These are phyloP conservation scores for Wickerhamiella infanticola DNA, from an alignment of 1,139 yeast genomes.

Conservation along the genomic window DNA sequence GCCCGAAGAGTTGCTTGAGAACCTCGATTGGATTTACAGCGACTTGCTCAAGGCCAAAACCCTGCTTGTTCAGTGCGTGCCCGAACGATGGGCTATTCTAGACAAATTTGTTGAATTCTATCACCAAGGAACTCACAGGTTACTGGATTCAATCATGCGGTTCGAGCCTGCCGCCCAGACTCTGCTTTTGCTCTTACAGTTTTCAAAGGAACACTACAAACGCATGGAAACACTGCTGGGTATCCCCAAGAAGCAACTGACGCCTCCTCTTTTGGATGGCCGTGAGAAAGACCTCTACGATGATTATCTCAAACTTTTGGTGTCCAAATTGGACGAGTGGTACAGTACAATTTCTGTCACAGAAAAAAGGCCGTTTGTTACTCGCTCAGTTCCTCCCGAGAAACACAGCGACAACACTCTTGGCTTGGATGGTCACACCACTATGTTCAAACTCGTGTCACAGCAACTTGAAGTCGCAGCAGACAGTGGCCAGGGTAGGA, in stretches of 20 bases:
- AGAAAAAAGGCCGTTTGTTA: constrained; percentile 46
- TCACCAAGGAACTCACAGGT: constrained; percentile 47
- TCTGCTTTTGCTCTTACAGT: constrained; percentile 40
- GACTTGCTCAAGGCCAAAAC: constrained; percentile 55
- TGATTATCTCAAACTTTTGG: constrained; percentile 58
- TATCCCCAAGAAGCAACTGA: constrained; percentile 24
- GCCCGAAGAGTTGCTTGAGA: constrained; percentile 46
- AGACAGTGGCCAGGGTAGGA: constrained; percentile 69
- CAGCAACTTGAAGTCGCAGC: constrained; percentile 92
- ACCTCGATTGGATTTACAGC: constrained; percentile 71
- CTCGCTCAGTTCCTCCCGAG: constrained; percentile 60
- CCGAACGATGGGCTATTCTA: constrained; percentile 66
- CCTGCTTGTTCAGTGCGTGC: constrained; percentile 41
- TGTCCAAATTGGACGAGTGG: constrained; percentile 72
- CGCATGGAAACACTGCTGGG: constrained; percentile 33
- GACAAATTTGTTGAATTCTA: constrained; percentile 49
- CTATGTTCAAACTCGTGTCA: constrained; percentile 66
- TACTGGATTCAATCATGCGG: constrained; percentile 44
- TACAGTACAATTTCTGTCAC: constrained; percentile 45
- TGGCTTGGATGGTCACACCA: constrained; percentile 52
- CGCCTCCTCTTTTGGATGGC: constrained; percentile 37
- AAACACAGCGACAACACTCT: constrained; percentile 45
- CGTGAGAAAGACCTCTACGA: constrained; percentile 48
- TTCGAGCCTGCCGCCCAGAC: constrained; percentile 41
- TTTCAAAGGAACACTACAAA: constrained; percentile 51